Evolutionary conservation across 495 filamentous ascomycete species (phyloP).

Genomic region (Penicillium atrosanguineum): DNA sequence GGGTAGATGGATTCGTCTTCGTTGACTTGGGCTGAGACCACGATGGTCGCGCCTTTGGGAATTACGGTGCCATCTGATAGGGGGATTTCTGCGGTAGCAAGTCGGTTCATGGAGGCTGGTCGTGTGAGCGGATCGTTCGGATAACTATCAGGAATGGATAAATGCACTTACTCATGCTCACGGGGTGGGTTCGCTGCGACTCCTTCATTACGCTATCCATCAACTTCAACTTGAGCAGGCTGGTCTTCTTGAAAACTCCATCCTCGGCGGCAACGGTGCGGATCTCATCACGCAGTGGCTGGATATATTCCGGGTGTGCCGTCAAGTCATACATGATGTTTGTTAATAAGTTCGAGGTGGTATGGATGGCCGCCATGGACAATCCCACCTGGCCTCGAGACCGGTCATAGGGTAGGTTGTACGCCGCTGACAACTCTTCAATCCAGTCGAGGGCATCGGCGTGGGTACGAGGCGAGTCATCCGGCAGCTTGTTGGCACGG

Average conservation of each 20-base stretch:
- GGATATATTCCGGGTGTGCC: slow-evolving; percentile 35
- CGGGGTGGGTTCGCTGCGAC: slow-evolving; percentile 31
- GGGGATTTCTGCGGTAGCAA: slow-evolving; percentile 27
- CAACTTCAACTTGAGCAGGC: slow-evolving; percentile 47
- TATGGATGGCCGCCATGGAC: slow-evolving; percentile 47
- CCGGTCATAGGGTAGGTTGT: slow-evolving; percentile 15
- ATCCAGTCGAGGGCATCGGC: slow-evolving; percentile 39
- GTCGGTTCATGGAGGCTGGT: slow-evolving; percentile 43
- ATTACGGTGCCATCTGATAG: slow-evolving; percentile 36
- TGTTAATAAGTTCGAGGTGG: slow-evolving; percentile 38
- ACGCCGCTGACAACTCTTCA: slow-evolving; percentile 23
- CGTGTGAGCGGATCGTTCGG: not conserved
- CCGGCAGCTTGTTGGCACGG: slow-evolving; percentile 24
- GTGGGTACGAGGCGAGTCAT: slow-evolving; percentile 18
- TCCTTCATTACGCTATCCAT: slow-evolving; percentile 48
- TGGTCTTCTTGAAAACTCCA: slow-evolving; percentile 45
- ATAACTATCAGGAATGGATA: not conserved
- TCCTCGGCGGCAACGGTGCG: slow-evolving; percentile 30
- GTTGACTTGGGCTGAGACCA: slow-evolving; percentile 33
- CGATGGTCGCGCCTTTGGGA: slow-evolving; percentile 34
- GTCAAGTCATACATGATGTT: slow-evolving; percentile 44
- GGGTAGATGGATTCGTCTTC: slow-evolving; percentile 43
- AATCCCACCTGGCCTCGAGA: slow-evolving; percentile 30
- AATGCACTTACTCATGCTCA: slow-evolving; percentile 32
- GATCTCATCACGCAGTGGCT: slow-evolving; percentile 39